phyloP scores from a whole-genome alignment of 495 filamentous ascomycete genomes.

The Annulohypoxylon moriforme region DNA sequence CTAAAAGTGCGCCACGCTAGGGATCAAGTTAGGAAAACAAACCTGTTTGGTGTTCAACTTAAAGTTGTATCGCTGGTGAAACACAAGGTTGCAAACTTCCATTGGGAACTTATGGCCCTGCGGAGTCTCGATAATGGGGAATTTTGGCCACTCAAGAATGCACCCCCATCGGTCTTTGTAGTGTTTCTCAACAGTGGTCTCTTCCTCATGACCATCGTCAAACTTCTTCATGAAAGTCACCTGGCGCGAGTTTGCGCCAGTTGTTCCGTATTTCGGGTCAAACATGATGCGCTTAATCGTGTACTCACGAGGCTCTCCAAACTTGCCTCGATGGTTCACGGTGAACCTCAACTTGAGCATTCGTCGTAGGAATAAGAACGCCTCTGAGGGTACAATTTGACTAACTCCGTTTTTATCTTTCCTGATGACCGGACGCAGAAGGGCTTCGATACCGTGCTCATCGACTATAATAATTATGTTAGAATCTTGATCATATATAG shows the following conservation, averaged over 20 bases:
- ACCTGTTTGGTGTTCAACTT: slow-evolving; percentile 76
- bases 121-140: slow-evolving; percentile 79
- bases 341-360: slow-evolving; percentile 74
- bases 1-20: background rate
- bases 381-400: slow-evolving; percentile 46
- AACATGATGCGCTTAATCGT: slow-evolving; percentile 70
- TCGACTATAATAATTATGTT: slow-evolving; percentile 10
- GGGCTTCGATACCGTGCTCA: background rate
- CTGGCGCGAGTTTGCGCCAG: slow-evolving; percentile 64
- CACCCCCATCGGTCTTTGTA: slow-evolving; percentile 74
- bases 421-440: background rate
- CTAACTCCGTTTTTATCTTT: background rate
- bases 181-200: slow-evolving; percentile 71
- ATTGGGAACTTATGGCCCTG: slow-evolving; percentile 77
- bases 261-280: slow-evolving; percentile 39
- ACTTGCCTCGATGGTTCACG: slow-evolving; percentile 68
- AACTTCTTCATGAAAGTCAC: slow-evolving; percentile 69
- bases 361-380: slow-evolving; percentile 64
- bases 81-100: slow-evolving; percentile 69
- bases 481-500: background rate
- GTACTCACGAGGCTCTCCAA: slow-evolving; percentile 61
- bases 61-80: slow-evolving; percentile 79
- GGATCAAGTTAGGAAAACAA: slow-evolving; percentile 15
- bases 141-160: slow-evolving; percentile 57
- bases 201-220: slow-evolving; percentile 55